These are phyloP conservation scores for Lepiota venenata DNA, from an alignment of 768 basidiomycete genomes.

Conservation along the genomic window DNA sequence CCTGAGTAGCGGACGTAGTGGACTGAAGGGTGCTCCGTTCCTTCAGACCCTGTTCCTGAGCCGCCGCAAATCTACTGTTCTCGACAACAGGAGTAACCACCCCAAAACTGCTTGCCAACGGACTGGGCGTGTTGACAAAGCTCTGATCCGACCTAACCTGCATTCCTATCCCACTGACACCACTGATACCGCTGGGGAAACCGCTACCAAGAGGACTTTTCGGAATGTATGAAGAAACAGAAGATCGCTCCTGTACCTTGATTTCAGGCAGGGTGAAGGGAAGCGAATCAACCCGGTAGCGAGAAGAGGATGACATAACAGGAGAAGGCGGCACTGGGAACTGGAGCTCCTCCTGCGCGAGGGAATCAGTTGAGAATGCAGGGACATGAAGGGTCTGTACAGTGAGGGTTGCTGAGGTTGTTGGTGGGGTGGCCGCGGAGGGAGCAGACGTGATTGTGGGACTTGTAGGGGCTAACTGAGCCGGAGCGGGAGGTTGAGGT, in stretches of 20 bases:
- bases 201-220: conserved; percentile 5
- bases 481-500: not conserved
- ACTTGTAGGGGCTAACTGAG: not conserved
- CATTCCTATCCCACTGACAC: conserved; percentile 6
- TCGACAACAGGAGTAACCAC: conserved; percentile 14
- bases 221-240: conserved; percentile 29
- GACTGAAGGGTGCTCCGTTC: not conserved
- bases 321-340: conserved; percentile 39
- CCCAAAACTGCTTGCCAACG: conserved; percentile 34
- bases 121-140: conserved; percentile 38
- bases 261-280: conserved; percentile 58
- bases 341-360: conserved; percentile 23
- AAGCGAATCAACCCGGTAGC: conserved; percentile 42
- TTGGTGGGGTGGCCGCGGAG: not conserved
- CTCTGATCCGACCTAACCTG: conserved; percentile 15
- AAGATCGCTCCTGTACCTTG: conserved; percentile 38
- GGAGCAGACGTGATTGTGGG: not conserved
- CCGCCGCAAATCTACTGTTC: not conserved
- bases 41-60: not conserved
- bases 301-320: conserved; percentile 23
- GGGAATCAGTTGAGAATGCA: conserved; percentile 14
- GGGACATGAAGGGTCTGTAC: conserved; percentile 9
- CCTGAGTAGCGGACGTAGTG: conserved; percentile 10
- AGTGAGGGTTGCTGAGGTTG: conserved; percentile 7
- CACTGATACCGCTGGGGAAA: conserved; percentile 5